A percentile compares a stretch with the other conserved stretches of the same genome.
Evolutionary conservation across 768 basidiomycete species (phyloP).

Genomic region (Tylopilus sp.): DNA sequence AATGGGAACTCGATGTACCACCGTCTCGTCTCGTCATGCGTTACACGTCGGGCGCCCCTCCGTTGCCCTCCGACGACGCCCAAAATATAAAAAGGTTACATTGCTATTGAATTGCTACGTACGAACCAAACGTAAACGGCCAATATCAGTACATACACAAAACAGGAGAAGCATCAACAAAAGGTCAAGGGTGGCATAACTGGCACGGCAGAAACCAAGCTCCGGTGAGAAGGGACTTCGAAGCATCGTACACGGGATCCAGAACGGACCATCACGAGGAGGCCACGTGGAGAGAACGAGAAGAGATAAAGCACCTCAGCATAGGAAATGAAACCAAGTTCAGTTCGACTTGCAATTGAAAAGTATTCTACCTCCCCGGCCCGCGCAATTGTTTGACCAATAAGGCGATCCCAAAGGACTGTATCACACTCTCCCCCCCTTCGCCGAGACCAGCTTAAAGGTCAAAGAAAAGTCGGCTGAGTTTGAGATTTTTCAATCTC

Average conservation of each 20-base stretch:
- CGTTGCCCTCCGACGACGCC: neutral
- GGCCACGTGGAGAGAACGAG: neutral
- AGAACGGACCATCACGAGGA: neutral
- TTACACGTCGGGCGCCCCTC: too few species aligned
- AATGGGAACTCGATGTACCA: too few species aligned
- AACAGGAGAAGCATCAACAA: constrained; percentile 1
- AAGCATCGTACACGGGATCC: neutral
- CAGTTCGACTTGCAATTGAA: constrained; percentile 18
- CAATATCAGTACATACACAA: neutral
- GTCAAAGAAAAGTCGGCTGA: constrained; percentile 29
- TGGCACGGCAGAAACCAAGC: neutral
- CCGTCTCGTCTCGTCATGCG: too few species aligned
- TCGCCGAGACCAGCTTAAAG: constrained; percentile 27
- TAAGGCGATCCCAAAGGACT: constrained; percentile 25
- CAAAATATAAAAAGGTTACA: neutral
- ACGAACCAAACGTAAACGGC: neutral
- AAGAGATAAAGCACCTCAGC: neutral
- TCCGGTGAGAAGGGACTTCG: neutral
- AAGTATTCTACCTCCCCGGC: constrained; percentile 13
- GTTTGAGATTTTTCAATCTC: constrained; percentile 15
- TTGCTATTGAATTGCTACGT: too few species aligned
- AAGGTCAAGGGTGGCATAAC: constrained; percentile 7
- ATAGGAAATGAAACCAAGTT: neutral
- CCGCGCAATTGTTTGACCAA: constrained; percentile 29
- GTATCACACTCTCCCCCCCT: constrained; percentile 14